phyloP scores from a whole-genome alignment of 306 rosid species.

The Acacia confusa region DNA sequence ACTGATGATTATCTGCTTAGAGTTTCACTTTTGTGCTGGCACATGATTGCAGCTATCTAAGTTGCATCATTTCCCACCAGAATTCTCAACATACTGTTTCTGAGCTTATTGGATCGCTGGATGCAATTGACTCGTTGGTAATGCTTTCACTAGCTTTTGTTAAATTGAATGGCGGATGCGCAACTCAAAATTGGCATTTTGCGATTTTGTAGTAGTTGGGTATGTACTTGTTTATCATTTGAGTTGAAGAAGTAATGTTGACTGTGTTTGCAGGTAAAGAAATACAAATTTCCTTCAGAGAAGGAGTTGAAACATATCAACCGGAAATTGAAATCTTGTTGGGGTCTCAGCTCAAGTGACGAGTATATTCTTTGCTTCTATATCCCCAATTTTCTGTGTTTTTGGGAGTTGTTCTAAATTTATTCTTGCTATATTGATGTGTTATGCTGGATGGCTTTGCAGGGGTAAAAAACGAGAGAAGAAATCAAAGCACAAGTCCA shows the following conservation, averaged over 20 bases:
- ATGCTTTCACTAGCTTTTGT: conserved; percentile 24
- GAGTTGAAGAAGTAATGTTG: conserved; percentile 35
- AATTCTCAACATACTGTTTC: conserved; percentile 50
- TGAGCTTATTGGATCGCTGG: conserved; percentile 64
- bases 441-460: conserved; percentile 30
- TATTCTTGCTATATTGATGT: background rate
- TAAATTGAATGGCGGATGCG: conserved; percentile 12
- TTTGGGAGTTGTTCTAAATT: background rate
- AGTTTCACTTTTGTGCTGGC: conserved; percentile 29
- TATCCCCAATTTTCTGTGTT: background rate
- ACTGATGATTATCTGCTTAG: conserved; percentile 4
- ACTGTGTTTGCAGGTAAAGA: conserved; percentile 51
- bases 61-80: conserved; percentile 56
- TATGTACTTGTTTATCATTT: conserved; percentile 27
- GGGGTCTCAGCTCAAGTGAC: conserved; percentile 86
- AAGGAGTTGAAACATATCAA: conserved; percentile 88
- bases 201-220: conserved; percentile 21
- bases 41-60: conserved; percentile 58
- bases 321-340: conserved; percentile 81
- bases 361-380: conserved; percentile 56
- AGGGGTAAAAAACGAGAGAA: conserved; percentile 89
- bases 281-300: conserved; percentile 70
- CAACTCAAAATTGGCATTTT: background rate
- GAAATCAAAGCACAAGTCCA: conserved; percentile 94
- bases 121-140: conserved; percentile 79